phyloP scores from a whole-genome alignment of 106 monocot species.

The Dendrobium nobile region DNA sequence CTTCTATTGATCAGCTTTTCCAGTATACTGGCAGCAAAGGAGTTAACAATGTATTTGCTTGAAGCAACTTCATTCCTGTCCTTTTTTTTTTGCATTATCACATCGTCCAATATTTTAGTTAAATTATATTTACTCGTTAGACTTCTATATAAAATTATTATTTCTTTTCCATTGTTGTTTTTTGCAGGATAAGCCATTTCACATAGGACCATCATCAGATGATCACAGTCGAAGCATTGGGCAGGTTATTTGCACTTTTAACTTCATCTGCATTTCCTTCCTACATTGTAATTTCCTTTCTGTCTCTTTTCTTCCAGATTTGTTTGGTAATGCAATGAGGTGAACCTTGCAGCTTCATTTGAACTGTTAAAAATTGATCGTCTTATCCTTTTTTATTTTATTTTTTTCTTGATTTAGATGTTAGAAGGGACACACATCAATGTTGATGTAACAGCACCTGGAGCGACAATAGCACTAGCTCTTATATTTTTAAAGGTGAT shows the following conservation, averaged over 20 bases:
- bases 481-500: conserved; percentile 88
- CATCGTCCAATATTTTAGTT: not conserved
- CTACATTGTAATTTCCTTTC: not conserved
- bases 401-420: conserved; percentile 35
- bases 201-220: conserved; percentile 18
- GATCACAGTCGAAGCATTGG: conserved; percentile 47
- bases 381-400: not conserved
- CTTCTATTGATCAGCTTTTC: conserved; percentile 80
- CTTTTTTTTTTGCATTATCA: not conserved
- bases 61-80: not conserved
- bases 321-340: not conserved
- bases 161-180: conserved; percentile 7
- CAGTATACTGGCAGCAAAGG: conserved; percentile 65
- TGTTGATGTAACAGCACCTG: conserved; percentile 93
- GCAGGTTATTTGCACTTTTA: conserved; percentile 39
- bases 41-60: conserved; percentile 34
- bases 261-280: not conserved
- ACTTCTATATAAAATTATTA: not conserved
- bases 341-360: not conserved
- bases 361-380: not conserved
- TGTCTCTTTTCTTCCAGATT: not conserved
- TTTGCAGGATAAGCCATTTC: conserved; percentile 39
- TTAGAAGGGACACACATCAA: conserved; percentile 80
- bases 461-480: conserved; percentile 87
- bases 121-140: not conserved